A percentile compares a stretch with the other conserved stretches of the same genome.
Evolutionary conservation across 2,329 filamentous ascomycete species (phyloP).

Genomic region (Penicillium sp.): DNA sequence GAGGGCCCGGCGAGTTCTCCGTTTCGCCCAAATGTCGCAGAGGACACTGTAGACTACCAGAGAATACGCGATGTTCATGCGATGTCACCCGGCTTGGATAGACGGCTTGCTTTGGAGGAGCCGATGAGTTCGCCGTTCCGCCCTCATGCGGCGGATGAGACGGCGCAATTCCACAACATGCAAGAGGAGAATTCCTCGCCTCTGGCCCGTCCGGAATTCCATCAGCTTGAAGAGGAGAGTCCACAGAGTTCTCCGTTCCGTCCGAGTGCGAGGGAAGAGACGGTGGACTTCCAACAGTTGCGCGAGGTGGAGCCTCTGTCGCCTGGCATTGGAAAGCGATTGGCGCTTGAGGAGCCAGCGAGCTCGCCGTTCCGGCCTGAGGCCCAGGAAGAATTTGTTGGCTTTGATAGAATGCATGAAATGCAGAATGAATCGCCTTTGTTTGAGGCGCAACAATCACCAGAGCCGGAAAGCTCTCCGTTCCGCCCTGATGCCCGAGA

Average conservation of each 20-base stretch:
- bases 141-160: constrained; percentile 31
- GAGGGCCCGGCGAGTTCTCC: constrained; percentile 38
- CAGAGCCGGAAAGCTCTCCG: constrained; percentile 36
- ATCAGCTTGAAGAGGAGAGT: constrained; percentile 10
- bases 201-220: constrained; percentile 12
- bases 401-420: constrained; percentile 26
- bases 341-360: constrained; percentile 21
- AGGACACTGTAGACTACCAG: constrained; percentile 35
- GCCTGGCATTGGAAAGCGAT: constrained; percentile 16
- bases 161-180: constrained; percentile 30
- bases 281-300: constrained; percentile 30
- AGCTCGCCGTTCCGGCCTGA: constrained; percentile 43
- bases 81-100: constrained; percentile 19
- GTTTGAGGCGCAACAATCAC: constrained; percentile 13
- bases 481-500: constrained; percentile 34
- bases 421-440: constrained; percentile 10
- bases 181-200: constrained; percentile 13
- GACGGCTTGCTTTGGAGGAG: constrained; percentile 18
- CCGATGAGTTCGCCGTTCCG: constrained; percentile 43
- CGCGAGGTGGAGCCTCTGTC: constrained; percentile 20
- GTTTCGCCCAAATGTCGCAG: constrained; percentile 33
- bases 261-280: constrained; percentile 31
- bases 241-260: constrained; percentile 42
- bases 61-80: constrained; percentile 20
- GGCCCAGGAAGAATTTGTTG: constrained; percentile 33